These are phyloP conservation scores for Tolypocladium cylindrosporum DNA, from an alignment of 2,329 filamentous ascomycete species.

Conservation along the genomic window DNA sequence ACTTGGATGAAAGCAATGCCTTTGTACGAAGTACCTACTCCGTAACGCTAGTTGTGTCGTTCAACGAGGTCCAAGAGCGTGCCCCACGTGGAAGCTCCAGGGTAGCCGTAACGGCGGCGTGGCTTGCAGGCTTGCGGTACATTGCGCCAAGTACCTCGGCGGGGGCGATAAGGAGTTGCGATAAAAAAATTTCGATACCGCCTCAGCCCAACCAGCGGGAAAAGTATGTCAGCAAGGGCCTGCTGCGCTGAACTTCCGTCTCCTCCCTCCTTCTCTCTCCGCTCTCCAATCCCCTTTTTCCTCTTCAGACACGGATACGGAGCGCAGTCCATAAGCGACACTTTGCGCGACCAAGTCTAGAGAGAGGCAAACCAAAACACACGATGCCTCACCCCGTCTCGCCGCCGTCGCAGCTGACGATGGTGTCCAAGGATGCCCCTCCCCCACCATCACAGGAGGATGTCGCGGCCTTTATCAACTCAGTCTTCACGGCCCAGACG, in stretches of 20 bases:
- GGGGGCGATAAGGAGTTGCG: neutral
- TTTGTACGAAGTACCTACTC: neutral
- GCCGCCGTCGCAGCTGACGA: constrained; percentile 37
- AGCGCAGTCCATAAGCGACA: neutral
- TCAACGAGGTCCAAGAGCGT: neutral
- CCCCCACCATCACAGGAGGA: constrained; percentile 57
- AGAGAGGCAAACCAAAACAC: constrained; percentile 1
- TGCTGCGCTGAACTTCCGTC: constrained; percentile 2
- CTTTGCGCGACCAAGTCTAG: neutral
- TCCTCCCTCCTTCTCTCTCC: constrained; percentile 1
- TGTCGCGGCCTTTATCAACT: constrained; percentile 52
- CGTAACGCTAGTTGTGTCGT: neutral
- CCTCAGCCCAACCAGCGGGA: neutral
- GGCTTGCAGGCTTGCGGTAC: neutral
- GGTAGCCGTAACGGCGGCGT: neutral
- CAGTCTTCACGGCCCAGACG: constrained; percentile 58
- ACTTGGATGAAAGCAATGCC: neutral
- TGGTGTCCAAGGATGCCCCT: constrained; percentile 37
- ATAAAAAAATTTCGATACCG: constrained; percentile 1
- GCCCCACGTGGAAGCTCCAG: neutral
- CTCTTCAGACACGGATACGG: neutral
- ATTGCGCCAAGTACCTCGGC: neutral
- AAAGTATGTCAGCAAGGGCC: neutral
- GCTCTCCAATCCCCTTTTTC: constrained; percentile 3
- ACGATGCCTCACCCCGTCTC: constrained; percentile 40